Conservation (phyloP, 345 rosid genomes). For the Boechera divaricarpa region DNA sequence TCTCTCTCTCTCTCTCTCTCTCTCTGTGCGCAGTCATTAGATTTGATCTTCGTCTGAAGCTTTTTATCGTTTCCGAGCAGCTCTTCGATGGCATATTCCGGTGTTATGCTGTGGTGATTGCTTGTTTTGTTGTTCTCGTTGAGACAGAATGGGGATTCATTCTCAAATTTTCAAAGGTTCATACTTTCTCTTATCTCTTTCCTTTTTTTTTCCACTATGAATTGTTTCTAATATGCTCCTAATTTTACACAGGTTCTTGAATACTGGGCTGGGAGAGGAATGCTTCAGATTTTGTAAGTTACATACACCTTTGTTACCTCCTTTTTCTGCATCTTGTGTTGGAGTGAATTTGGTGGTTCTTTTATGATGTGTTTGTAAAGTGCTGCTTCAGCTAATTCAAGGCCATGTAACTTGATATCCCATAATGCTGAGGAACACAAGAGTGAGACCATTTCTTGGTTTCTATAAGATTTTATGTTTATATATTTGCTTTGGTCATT, state of each 20-base stretch:
- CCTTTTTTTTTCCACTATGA: background rate
- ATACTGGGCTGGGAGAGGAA: constrained; percentile 94
- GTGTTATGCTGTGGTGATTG: constrained; percentile 84
- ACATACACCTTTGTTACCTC: constrained; percentile 6
- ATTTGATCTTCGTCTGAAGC: constrained; percentile 31
- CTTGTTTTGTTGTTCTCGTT: constrained; percentile 67
- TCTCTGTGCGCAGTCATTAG: background rate
- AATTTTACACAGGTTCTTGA: constrained; percentile 70
- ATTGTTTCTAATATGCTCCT: background rate
- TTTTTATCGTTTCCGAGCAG: constrained; percentile 44
- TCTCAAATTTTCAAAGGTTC: constrained; percentile 72
- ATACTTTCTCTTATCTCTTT: background rate
- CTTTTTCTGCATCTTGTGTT: background rate
- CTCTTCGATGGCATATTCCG: constrained; percentile 91
- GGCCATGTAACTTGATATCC: background rate
- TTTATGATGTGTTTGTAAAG: background rate
- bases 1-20: background rate
- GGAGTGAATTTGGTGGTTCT: no score
- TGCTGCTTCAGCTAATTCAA: constrained; percentile 15
- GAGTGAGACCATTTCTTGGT: background rate
- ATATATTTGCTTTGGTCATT: constrained; percentile 20
- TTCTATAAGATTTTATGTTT: background rate
- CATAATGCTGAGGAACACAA: constrained; percentile 2
- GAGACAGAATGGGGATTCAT: constrained; percentile 95
- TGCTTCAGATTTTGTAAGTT: constrained; percentile 99